These are phyloP conservation scores for Fusarium brevicatenulatum DNA, from an alignment of 2,329 filamentous ascomycete genomes.

Conservation along the genomic window DNA sequence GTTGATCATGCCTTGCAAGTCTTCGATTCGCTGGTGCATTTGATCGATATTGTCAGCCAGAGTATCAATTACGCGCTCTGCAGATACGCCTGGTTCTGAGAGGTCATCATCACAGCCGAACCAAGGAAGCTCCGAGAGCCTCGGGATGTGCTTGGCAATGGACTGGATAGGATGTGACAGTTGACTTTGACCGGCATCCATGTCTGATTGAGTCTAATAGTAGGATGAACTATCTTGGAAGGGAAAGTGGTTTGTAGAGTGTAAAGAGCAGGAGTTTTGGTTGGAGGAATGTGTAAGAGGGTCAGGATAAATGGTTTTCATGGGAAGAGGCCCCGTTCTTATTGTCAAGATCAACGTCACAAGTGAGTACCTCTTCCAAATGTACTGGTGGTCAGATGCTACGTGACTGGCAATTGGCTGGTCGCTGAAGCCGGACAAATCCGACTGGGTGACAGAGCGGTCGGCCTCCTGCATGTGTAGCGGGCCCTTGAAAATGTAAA, in stretches of 20 bases:
- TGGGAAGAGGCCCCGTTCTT: not conserved
- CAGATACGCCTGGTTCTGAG: not conserved
- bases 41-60: not conserved
- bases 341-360: not conserved
- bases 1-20: not conserved
- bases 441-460: no score
- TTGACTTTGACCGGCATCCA: not conserved
- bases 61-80: accelerated
- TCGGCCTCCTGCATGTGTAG: not conserved
- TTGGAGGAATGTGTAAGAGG: no score
- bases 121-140: no score
- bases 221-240: no score
- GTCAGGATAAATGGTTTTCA: not conserved
- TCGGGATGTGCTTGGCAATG: not conserved
- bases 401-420: no score
- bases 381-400: no score
- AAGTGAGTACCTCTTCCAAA: not conserved
- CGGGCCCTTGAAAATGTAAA: not conserved
- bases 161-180: not conserved
- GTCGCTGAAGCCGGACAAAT: not conserved
- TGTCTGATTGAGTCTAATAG: not conserved
- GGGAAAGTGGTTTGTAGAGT: no score
- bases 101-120: not conserved
- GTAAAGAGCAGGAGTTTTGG: not conserved
- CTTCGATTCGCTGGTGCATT: not conserved